phyloP scores from a whole-genome alignment of 2,329 filamentous ascomycete genomes.

The Leptographium procerum region DNA sequence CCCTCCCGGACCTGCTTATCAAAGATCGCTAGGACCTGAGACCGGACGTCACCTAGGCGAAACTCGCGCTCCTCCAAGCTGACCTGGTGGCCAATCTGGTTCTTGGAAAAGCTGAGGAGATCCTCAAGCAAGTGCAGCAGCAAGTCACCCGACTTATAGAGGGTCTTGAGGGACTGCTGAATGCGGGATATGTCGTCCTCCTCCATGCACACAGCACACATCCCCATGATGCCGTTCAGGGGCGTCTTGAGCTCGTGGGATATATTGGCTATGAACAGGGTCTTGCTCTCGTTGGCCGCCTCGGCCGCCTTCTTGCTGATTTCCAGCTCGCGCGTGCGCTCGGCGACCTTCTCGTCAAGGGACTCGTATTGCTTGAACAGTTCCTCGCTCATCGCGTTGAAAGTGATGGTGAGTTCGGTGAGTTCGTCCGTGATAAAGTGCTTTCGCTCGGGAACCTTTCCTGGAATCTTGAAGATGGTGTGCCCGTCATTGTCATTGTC shows the following conservation, averaged over 20 bases:
- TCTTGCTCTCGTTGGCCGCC: conserved; percentile 94
- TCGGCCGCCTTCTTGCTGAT: conserved; percentile 86
- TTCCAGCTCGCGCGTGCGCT: conserved; percentile 74
- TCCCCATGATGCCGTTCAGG: conserved; percentile 87
- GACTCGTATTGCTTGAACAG: conserved; percentile 75
- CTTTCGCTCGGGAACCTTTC: conserved; percentile 64
- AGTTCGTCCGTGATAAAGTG: conserved; percentile 73
- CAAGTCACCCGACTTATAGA: conserved; percentile 81
- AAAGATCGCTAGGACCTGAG: conserved; percentile 76
- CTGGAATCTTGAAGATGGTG: conserved; percentile 69
- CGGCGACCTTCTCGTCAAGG: conserved; percentile 72
- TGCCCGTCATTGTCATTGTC: conserved; percentile 27
- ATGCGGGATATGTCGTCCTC: conserved; percentile 70
- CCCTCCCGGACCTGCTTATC: conserved; percentile 80
- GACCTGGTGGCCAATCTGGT: conserved; percentile 80
- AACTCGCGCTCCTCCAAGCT: conserved; percentile 79
- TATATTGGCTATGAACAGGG: conserved; percentile 93
- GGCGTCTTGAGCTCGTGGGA: conserved; percentile 82
- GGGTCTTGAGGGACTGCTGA: conserved; percentile 72
- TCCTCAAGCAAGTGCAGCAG: conserved; percentile 80
- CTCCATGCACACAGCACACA: conserved; percentile 88
- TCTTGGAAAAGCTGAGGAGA: conserved; percentile 85
- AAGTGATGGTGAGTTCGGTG: conserved; percentile 72
- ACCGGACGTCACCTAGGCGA: conserved; percentile 67
- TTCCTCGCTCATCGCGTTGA: conserved; percentile 92